Conservation (phyloP, 306 rosid genomes). For the Mucuna pruriens region DNA sequence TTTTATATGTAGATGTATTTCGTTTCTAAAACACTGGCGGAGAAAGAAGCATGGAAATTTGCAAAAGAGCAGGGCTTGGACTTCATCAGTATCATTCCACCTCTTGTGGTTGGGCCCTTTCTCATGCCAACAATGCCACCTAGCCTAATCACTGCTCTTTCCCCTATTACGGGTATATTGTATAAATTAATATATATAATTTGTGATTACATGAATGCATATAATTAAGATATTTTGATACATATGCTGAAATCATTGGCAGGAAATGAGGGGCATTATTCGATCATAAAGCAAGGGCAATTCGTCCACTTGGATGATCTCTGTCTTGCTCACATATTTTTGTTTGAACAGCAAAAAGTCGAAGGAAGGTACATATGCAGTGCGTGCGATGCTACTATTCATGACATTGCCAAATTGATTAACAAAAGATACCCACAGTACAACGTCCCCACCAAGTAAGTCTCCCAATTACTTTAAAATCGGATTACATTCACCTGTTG, state of each 20-base stretch:
- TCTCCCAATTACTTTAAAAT: neutral
- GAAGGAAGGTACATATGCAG: slow-evolving; percentile 71
- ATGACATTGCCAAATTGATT: slow-evolving; percentile 61
- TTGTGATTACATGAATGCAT: too few species aligned
- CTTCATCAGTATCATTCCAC: slow-evolving; percentile 61
- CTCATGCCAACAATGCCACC: slow-evolving; percentile 65
- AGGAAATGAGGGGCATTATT: slow-evolving; percentile 69
- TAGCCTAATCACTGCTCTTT: slow-evolving; percentile 67
- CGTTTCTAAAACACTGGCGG: slow-evolving; percentile 74
- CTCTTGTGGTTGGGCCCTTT: slow-evolving; percentile 73
- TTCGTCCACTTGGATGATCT: slow-evolving; percentile 77
- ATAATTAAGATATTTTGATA: too few species aligned
- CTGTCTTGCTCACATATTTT: slow-evolving; percentile 63
- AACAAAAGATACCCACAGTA: slow-evolving; percentile 63
- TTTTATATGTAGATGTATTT: slow-evolving; percentile 61
- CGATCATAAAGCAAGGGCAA: slow-evolving; percentile 70
- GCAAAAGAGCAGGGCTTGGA: slow-evolving; percentile 60
- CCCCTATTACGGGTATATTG: slow-evolving; percentile 48
- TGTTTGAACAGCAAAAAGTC: slow-evolving; percentile 55
- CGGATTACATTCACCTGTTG: too few species aligned
- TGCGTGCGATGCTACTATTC: slow-evolving; percentile 60
- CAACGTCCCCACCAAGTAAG: slow-evolving; percentile 69
- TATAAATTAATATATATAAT: too few species aligned
- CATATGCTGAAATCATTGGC: neutral
- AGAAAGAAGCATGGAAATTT: slow-evolving; percentile 77